Evolutionary conservation across 108 stramenopile genomes (phyloP).

Genomic region (Conticribra weissflogii): DNA sequence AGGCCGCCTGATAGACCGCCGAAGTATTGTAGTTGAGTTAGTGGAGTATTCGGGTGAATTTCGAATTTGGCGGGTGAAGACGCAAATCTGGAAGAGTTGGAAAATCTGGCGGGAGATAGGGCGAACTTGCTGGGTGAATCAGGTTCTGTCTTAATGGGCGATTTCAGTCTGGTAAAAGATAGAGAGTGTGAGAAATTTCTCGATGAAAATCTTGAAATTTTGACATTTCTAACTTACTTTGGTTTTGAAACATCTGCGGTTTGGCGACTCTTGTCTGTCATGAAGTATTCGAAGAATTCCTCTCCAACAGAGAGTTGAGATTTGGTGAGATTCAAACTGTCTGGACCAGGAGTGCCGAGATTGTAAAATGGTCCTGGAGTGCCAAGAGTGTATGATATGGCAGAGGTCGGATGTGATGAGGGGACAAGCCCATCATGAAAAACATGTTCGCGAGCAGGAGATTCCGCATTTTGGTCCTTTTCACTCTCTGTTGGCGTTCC

Average conservation of each 20-base stretch:
- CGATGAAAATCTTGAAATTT: conserved; percentile 13
- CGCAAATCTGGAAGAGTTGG: not conserved
- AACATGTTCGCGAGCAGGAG: conserved; percentile 14
- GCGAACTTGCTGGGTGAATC: not conserved
- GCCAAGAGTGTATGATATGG: conserved; percentile 18
- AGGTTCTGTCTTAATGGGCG: not conserved
- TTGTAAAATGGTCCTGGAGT: conserved; percentile 11
- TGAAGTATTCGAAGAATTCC: conserved; percentile 43
- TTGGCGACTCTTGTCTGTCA: conserved; percentile 33
- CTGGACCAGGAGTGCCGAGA: not conserved
- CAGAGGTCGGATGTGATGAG: conserved; percentile 11
- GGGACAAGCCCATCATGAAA: conserved; percentile 7
- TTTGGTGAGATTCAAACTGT: conserved; percentile 4
- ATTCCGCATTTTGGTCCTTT: conserved; percentile 11
- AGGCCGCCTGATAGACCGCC: conserved; percentile 31
- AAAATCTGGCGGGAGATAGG: not conserved
- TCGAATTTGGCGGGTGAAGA: not conserved
- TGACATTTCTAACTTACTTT: not conserved
- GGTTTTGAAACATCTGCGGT: not conserved
- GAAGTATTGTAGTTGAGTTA: conserved; percentile 28
- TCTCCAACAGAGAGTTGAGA: conserved; percentile 2
- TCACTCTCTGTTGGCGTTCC: conserved; percentile 29
- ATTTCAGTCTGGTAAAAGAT: not conserved
- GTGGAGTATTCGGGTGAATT: conserved; percentile 29
- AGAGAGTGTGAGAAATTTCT: not conserved